These are phyloP conservation scores for Wickerhamomyces sydowiorum DNA, from an alignment of 805 yeast species.

Conservation along the genomic window DNA sequence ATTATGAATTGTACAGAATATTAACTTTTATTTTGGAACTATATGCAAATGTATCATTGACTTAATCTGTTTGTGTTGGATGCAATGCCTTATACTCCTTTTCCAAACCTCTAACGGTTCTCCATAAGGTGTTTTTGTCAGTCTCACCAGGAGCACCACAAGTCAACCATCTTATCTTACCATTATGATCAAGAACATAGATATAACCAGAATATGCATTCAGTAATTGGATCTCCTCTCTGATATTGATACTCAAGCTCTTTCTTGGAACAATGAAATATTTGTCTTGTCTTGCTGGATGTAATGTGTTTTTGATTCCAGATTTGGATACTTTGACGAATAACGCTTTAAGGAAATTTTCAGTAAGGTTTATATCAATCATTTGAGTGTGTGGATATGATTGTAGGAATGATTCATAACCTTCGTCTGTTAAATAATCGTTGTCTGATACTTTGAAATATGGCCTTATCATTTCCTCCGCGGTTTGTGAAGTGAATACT, in stretches of 20 bases:
- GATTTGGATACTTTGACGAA: conserved; percentile 49
- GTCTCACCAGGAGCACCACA: conserved; percentile 73
- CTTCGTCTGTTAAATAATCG: conserved; percentile 34
- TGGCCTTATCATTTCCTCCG: conserved; percentile 58
- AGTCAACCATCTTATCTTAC: conserved; percentile 85
- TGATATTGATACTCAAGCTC: conserved; percentile 49
- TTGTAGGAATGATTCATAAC: conserved; percentile 32
- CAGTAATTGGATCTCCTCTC: conserved; percentile 56
- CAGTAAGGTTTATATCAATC: conserved; percentile 72
- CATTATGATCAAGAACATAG: conserved; percentile 67
- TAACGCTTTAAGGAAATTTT: conserved; percentile 62
- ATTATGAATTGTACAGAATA: too few relatives aligned
- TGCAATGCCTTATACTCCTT: conserved; percentile 32
- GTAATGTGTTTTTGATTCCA: conserved; percentile 38
- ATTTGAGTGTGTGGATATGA: conserved; percentile 56
- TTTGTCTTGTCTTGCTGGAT: conserved; percentile 43
- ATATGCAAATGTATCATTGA: background rate
- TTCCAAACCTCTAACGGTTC: conserved; percentile 53
- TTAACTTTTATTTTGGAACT: background rate
- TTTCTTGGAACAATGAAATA: conserved; percentile 63
- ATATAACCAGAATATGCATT: conserved; percentile 82
- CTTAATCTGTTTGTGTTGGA: background rate
- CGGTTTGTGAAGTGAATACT: conserved; percentile 61
- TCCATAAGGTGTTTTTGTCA: conserved; percentile 63
- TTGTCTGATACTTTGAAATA: conserved; percentile 47